phyloP scores from a whole-genome alignment of 2,329 filamentous ascomycete species.

The Metarhizium humberi region DNA sequence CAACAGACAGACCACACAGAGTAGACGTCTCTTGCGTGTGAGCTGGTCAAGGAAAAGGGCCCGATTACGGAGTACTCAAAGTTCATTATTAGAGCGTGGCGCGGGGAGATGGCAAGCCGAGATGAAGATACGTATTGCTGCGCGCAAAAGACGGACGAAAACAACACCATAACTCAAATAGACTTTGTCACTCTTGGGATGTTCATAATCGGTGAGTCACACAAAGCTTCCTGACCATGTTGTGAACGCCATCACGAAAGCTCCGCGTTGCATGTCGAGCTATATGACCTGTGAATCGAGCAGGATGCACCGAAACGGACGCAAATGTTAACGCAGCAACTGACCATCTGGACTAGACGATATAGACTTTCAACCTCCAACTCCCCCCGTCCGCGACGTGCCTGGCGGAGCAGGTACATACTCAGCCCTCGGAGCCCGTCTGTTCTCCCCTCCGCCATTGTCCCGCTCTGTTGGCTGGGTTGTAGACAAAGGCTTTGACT shows the following conservation, averaged over 20 bases:
- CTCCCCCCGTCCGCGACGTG: conserved; percentile 60
- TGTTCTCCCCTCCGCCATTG: conserved; percentile 64
- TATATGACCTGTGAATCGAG: background rate
- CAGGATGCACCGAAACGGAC: background rate
- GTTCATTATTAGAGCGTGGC: background rate
- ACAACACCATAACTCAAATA: conserved; percentile 16
- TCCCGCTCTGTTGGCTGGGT: conserved; percentile 77
- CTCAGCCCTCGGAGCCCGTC: conserved; percentile 76
- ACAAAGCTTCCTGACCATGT: background rate
- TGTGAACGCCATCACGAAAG: background rate
- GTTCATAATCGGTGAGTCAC: conserved; percentile 58
- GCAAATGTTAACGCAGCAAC: background rate
- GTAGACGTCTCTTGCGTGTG: too few species aligned
- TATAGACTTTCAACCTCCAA: conserved; percentile 72
- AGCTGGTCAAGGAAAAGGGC: background rate
- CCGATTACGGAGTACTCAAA: background rate
- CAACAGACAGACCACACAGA: background rate
- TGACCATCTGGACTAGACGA: conserved; percentile 54
- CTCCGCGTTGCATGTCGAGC: background rate
- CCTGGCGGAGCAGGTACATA: conserved; percentile 87
- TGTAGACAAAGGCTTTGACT: conserved; percentile 82
- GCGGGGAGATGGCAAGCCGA: background rate
- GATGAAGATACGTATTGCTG: background rate
- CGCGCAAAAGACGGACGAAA: background rate
- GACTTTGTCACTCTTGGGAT: conserved; percentile 65